A percentile compares a stretch with the other conserved stretches of the same genome.
phyloP scores from a whole-genome alignment of 163 green algal genomes.

The Coccomyxa subellipsoidea region DNA sequence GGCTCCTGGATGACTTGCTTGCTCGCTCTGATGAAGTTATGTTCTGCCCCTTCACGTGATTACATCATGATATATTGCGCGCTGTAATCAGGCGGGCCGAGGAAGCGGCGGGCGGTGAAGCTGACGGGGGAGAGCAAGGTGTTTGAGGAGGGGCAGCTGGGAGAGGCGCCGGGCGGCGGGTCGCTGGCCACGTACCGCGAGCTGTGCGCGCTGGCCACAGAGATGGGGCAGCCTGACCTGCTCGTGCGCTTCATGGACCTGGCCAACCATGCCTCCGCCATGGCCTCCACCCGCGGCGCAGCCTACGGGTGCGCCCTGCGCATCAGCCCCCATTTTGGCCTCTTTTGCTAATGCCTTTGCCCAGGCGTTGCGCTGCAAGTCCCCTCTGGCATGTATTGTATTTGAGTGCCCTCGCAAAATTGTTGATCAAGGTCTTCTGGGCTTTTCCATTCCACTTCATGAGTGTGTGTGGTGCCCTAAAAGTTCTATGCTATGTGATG shows the following conservation, averaged over 20 bases:
- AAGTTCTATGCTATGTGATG: too few species aligned
- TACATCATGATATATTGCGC: too few species aligned
- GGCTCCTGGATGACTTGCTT: neutral
- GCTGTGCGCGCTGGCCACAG: constrained; percentile 81
- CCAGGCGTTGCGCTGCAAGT: too few species aligned
- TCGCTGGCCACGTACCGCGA: constrained; percentile 88
- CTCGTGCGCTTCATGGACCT: constrained; percentile 83
- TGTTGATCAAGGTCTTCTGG: too few species aligned
- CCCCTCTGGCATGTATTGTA: too few species aligned
- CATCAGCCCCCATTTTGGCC: neutral
- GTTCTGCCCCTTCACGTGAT: too few species aligned
- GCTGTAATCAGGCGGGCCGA: constrained; percentile 36
- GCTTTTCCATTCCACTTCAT: neutral
- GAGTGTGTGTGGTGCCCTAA: neutral
- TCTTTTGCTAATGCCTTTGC: too few species aligned
- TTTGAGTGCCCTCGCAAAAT: too few species aligned
- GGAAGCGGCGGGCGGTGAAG: constrained; percentile 54
- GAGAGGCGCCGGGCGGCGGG: constrained; percentile 48
- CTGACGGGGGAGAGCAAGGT: constrained; percentile 66
- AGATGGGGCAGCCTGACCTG: constrained; percentile 82
- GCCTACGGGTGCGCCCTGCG: constrained; percentile 24
- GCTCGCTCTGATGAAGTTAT: neutral
- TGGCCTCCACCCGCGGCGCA: constrained; percentile 69
- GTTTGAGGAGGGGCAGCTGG: constrained; percentile 70
- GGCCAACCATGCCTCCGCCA: constrained; percentile 59